Evolutionary conservation across 2,329 filamentous ascomycete genomes (phyloP), one percentile per base, ranked within the genome.

Genomic region (Niveomyces coronatus): DNA sequence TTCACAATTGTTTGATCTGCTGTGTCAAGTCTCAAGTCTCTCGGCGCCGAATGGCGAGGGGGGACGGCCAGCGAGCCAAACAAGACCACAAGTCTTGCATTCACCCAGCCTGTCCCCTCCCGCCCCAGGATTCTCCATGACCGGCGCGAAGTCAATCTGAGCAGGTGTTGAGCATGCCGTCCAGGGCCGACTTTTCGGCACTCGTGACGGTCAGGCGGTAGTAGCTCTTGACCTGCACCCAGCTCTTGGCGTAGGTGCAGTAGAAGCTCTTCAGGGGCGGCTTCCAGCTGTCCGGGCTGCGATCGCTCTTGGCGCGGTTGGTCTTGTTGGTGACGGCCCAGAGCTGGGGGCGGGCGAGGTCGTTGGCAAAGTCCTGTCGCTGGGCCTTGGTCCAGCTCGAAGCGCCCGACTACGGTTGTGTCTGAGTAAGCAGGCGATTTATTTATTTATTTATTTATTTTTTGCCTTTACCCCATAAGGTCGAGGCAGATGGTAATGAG

Each of bases 261-360:
- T 84, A 74, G 61, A 85, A 89, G 45, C 61, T 70, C 56, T 65
- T 50, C 43, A 84, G 61, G 0, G 79, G 70, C 10, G 83, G 85
- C 64, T 85, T 81, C 84, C 85, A 93, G 9, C 62, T 56, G 52
- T 88, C 85, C 0, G 85, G 83, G 37, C 77, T 76, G 47, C 68
- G 62, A 56, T 87, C 83, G n/a, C 83, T 64, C 67, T 89, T 91
- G 23, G 63, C 47, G 49, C 77, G 66, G 62, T 93, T 93, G 47
- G 86, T 76, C 39, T 71, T 76, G 54, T 84, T 81, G 4, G 84
- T 89, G 8, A 91, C 83, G 23, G 85, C 81, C 61, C 84, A 72
- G 20, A 91, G 70, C 62, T 91, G 84, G 0, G 85, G 85, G 39
- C 79, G 73, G 1, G 64, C 70, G 42, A 89, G 55, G 60, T 91